Percentiles rank a stretch among this genome's conserved stretches.
Evolutionary conservation across 2,329 filamentous ascomycete genomes (phyloP).

Genomic region (Trichoderma lentiforme): DNA sequence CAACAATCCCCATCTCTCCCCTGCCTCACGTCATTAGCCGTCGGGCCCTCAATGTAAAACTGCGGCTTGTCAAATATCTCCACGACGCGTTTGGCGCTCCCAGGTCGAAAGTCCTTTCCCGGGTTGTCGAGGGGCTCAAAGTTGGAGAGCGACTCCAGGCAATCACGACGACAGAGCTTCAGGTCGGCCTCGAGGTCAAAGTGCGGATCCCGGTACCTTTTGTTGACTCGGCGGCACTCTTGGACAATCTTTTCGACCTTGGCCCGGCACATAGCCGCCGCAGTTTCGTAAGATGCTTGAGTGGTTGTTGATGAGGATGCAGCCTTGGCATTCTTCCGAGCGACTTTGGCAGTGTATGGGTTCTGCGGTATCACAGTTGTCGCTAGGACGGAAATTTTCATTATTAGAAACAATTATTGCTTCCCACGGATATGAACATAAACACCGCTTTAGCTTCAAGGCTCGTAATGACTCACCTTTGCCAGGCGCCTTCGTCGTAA

Average conservation of each 20-base stretch:
- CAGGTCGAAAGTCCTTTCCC: constrained; percentile 38
- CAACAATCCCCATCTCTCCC: constrained; percentile 80
- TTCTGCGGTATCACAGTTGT: constrained; percentile 69
- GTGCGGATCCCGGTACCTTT: constrained; percentile 82
- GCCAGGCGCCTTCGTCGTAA: constrained; percentile 66
- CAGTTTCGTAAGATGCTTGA: constrained; percentile 68
- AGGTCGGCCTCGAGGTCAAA: constrained; percentile 81
- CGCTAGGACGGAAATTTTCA: constrained; percentile 37
- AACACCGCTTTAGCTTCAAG: background rate
- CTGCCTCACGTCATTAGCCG: constrained; percentile 74
- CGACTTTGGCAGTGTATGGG: constrained; percentile 58
- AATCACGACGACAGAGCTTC: constrained; percentile 54
- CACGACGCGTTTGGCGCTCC: constrained; percentile 63
- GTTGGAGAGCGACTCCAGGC: constrained; percentile 45
- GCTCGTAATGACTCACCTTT: constrained; percentile 47
- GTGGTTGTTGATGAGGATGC: constrained; percentile 53
- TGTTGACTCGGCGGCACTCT: constrained; percentile 72
- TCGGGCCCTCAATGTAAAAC: constrained; percentile 76
- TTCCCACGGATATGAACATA: background rate
- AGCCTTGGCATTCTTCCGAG: constrained; percentile 52
- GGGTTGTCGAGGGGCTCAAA: constrained; percentile 24
- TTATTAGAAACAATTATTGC: background rate
- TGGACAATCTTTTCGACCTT: constrained; percentile 61
- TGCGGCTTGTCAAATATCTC: constrained; percentile 74
- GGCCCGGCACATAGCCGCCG: constrained; percentile 62